These are phyloP conservation scores for Casuarina cunninghamiana DNA, from an alignment of 306 rosid species.

Conservation along the genomic window DNA sequence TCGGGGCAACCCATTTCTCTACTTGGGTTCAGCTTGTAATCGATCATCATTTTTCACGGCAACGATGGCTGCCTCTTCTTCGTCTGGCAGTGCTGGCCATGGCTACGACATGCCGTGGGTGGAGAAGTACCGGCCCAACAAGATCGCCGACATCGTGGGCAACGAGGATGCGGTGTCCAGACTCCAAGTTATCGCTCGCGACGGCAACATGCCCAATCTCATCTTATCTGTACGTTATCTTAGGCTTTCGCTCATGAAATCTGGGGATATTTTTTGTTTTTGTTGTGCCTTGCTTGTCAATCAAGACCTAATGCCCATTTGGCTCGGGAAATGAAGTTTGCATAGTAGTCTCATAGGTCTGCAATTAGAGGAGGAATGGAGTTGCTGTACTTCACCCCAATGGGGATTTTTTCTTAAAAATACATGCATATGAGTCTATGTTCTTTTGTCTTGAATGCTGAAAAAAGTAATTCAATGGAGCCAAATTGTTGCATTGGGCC, in stretches of 20 bases:
- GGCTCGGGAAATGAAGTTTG: not conserved
- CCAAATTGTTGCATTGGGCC: not conserved
- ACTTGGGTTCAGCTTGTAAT: not conserved
- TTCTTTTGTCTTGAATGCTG: not conserved
- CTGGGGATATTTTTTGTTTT: not conserved
- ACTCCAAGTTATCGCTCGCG: conserved; percentile 90
- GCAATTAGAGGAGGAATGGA: no score
- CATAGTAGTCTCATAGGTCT: not conserved
- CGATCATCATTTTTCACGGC: not conserved
- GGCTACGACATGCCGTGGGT: conserved; percentile 88
- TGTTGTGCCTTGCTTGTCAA: not conserved
- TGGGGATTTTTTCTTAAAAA: not conserved
- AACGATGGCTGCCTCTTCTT: conserved; percentile 64
- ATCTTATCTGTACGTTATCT: conserved; percentile 54
- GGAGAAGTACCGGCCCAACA: conserved; percentile 89
- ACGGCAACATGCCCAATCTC: conserved; percentile 95
- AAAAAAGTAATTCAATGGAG: not conserved
- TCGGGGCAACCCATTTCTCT: not conserved
- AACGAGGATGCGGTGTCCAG: conserved; percentile 86
- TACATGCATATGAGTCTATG: not conserved
- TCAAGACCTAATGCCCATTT: not conserved
- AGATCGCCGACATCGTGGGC: conserved; percentile 82
- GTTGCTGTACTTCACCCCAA: no score
- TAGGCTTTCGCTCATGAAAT: not conserved
- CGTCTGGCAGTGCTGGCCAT: conserved; percentile 29